Conservation (phyloP, 2,329 filamentous ascomycete genomes). For the Arthrobotrys iridis region DNA sequence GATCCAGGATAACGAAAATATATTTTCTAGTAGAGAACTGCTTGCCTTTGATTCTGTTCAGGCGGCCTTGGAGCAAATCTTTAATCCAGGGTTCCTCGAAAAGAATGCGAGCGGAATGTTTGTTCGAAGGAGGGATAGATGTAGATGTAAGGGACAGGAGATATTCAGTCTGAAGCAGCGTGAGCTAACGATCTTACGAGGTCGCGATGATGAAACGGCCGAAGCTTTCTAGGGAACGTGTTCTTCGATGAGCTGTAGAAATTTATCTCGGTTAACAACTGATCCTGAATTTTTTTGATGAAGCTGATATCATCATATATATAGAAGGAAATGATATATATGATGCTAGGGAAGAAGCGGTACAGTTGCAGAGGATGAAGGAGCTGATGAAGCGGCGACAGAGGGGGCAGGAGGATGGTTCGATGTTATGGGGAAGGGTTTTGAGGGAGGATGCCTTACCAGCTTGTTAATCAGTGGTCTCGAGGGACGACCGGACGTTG, state of each 20-base stretch:
- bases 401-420: neutral
- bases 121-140: neutral
- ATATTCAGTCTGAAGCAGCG: neutral
- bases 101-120: neutral
- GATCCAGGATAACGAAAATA: neutral
- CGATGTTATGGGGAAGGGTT: neutral
- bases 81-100: neutral
- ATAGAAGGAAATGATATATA: neutral
- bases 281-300: neutral
- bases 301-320: neutral
- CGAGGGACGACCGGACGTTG: neutral
- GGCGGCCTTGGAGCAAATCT: neutral
- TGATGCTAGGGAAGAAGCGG: neutral
- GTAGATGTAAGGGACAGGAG: neutral
- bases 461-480: neutral
- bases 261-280: neutral
- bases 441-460: slow-evolving; percentile 1
- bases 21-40: neutral
- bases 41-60: neutral
- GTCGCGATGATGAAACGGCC: neutral
- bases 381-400: neutral
- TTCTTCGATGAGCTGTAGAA: neutral
- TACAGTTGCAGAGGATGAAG: neutral
- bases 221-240: slow-evolving; percentile 10
- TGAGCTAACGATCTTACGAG: neutral